Evolutionary conservation across 169 alveolate genomes (phyloP).

Genomic region (Miamiensis avidus): DNA sequence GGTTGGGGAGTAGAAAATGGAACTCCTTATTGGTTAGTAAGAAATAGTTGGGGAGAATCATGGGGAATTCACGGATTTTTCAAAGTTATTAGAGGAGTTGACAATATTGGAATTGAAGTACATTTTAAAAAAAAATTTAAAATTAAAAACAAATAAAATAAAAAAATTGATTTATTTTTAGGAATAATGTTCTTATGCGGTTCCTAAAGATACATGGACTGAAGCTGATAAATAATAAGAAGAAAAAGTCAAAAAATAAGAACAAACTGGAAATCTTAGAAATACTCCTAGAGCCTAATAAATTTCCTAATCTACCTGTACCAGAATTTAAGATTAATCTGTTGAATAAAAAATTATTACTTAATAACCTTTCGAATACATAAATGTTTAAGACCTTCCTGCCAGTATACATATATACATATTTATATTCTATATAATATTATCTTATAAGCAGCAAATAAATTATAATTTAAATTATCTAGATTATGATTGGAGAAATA

Average conservation of each 20-base stretch:
- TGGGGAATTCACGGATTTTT: conserved; percentile 60
- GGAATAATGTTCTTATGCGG: not conserved
- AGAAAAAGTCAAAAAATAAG: not conserved
- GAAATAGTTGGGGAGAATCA: conserved; percentile 59
- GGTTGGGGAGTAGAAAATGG: conserved; percentile 82
- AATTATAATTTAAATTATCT: not conserved
- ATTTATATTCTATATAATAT: not conserved
- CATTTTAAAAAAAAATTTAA: no score
- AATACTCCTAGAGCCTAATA: not conserved
- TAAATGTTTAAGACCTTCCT: not conserved
- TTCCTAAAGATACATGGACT: not conserved
- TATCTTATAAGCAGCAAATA: not conserved
- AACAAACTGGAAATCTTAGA: not conserved
- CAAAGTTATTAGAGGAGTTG: conserved; percentile 59
- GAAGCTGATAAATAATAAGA: not conserved
- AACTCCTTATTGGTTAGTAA: conserved; percentile 58
- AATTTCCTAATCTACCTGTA: no score
- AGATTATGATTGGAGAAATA: conserved; percentile 73
- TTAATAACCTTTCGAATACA: not conserved
- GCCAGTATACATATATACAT: not conserved
- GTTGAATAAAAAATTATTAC: not conserved
- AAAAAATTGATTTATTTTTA: no score
- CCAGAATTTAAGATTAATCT: no score
- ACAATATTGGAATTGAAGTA: conserved; percentile 54
- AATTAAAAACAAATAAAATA: no score